These are phyloP conservation scores for Aspergillus ibericus DNA, from an alignment of 2,329 filamentous ascomycete species.

Conservation along the genomic window DNA sequence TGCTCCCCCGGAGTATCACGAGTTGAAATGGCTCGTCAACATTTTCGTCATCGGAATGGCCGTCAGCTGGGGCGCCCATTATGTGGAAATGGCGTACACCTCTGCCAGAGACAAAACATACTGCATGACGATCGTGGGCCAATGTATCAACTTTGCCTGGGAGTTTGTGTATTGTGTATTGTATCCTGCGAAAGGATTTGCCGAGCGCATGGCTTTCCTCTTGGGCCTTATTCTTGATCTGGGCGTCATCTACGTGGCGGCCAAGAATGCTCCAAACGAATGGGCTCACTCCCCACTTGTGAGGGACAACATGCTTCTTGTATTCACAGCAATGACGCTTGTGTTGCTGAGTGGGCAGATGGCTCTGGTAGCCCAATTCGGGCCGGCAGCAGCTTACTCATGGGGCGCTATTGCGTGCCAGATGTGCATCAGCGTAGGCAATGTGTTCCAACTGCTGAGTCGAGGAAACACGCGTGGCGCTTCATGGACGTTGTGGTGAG, in stretches of 20 bases:
- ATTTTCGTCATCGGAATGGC: slow-evolving; percentile 13
- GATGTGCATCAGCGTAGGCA: slow-evolving; percentile 13
- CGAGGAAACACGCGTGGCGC: slow-evolving; percentile 17
- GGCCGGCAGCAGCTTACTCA: slow-evolving; percentile 11
- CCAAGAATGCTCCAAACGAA: slow-evolving; percentile 14
- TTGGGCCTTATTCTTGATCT: slow-evolving; percentile 13
- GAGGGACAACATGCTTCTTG: slow-evolving; percentile 8
- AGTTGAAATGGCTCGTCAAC: slow-evolving; percentile 7
- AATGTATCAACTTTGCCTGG: slow-evolving; percentile 21
- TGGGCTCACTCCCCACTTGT: slow-evolving; percentile 21
- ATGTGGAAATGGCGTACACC: slow-evolving; percentile 15
- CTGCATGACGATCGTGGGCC: slow-evolving; percentile 17
- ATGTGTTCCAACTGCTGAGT: slow-evolving; percentile 16
- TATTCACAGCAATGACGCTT: slow-evolving; percentile 9
- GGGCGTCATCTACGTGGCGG: slow-evolving; percentile 16
- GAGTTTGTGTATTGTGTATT: slow-evolving; percentile 18
- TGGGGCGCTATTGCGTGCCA: slow-evolving; percentile 15
- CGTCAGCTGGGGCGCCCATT: slow-evolving; percentile 17
- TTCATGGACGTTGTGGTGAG: slow-evolving; percentile 19
- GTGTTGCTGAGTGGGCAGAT: slow-evolving; percentile 9
- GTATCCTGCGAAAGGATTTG: slow-evolving; percentile 14
- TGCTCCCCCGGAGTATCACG: slow-evolving; percentile 2
- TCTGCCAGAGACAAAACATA: slow-evolving; percentile 19
- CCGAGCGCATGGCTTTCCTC: slow-evolving; percentile 8
- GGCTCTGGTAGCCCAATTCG: slow-evolving; percentile 11